Percentiles rank a stretch among this genome's conserved stretches.
phyloP scores from a whole-genome alignment of 2,329 filamentous ascomycete species.

The Colletotrichum eleusines region DNA sequence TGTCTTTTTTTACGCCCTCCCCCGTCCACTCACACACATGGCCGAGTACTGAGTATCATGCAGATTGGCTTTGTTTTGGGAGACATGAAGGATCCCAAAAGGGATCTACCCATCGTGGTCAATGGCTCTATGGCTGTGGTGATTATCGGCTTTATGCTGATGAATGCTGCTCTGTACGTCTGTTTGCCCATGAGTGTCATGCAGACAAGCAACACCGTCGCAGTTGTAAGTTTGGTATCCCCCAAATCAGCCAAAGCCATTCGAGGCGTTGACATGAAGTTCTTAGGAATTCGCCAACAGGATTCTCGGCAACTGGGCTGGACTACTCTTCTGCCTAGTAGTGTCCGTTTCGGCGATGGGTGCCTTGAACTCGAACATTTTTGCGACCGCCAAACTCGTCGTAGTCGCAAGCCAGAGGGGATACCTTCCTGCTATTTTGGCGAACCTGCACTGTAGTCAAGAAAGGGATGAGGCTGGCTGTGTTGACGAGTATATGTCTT shows the following conservation, averaged over 20 bases:
- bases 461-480: conserved; percentile 47
- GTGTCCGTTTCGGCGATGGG: conserved; percentile 57
- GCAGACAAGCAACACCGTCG: conserved; percentile 55
- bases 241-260: not conserved
- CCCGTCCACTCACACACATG: not conserved
- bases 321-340: conserved; percentile 54
- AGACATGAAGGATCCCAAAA: conserved; percentile 46
- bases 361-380: conserved; percentile 58
- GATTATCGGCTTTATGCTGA: conserved; percentile 55
- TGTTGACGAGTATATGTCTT: conserved; percentile 42
- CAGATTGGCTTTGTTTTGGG: conserved; percentile 46
- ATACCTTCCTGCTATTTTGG: conserved; percentile 46
- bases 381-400: conserved; percentile 56
- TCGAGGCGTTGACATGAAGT: conserved; percentile 43
- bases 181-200: conserved; percentile 56
- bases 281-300: conserved; percentile 46
- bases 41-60: conserved; percentile 21
- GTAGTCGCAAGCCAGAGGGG: conserved; percentile 51
- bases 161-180: conserved; percentile 58
- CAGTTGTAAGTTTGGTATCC: conserved; percentile 52
- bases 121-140: conserved; percentile 57
- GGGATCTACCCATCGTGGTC: conserved; percentile 54
- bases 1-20: conserved; percentile 47
- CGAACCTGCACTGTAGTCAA: conserved; percentile 46
- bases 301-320: conserved; percentile 53